Base-by-base conservation (phyloP, 345 rosid genomes). In the Linum lewisii region DNA sequence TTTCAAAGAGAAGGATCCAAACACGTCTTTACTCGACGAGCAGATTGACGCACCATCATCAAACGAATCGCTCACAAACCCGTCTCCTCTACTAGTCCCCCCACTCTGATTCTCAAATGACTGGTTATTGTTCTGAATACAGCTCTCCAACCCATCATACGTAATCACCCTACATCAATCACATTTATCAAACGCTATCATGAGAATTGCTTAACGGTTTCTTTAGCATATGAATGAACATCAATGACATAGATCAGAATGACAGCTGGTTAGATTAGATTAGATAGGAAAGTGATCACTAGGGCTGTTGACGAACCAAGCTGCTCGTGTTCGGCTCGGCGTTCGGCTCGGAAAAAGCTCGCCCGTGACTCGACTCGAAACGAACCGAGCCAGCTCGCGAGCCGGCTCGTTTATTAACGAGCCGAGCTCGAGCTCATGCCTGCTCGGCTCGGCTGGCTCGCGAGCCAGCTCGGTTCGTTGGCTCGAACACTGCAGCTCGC, bases 21-120 rank as follows among this genome's bases (percentile, higher is more conserved):
- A 86, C 59, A 72, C 90, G 59, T 92, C 97, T 74, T 85, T 93
- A 77, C 95, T 89, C n/a, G 99, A 92, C 50, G 95, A 89, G 74
- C 93, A 86, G 79, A 87, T 88, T 19, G 95, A 82, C 29, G 76
- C 83, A 68, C 82, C 95, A 59, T 87, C 94, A 50, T 86, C 95
- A 57, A 85, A 65, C 15, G 94, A 93, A 62, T 93, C 94, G 4
- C 85, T 83, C 7, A 73, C 65, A 63, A 90, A 79, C 32, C 87
- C 90, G 64, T 84, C 96, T 55, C 84, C 98, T 71, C 82, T 72
- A 76, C 93, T 88, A 56, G 87, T 81, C 67, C n/a, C n/a, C n/a
- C 90, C 66, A 70, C 94, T 86, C 70, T 88, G 95, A 53, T 69
- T 81, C 47, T 89, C 99, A 58, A 77, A 86, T 22, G 95, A 84